phyloP scores from a whole-genome alignment of 2,329 filamentous ascomycete genomes.

The Fusarium hostae region DNA sequence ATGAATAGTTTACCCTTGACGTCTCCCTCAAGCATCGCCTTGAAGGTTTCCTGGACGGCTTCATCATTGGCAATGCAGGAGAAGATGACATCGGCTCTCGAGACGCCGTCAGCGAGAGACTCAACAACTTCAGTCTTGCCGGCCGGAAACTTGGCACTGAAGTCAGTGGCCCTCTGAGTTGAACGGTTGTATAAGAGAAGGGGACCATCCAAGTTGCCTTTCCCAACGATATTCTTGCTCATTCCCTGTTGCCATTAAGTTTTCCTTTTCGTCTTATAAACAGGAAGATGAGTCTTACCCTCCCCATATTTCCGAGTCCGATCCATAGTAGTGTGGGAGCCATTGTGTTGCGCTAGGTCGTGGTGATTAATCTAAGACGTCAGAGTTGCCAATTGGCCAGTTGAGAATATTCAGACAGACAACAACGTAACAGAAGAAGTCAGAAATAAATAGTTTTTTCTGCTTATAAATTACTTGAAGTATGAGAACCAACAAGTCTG shows the following conservation, averaged over 20 bases:
- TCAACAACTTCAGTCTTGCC: conserved; percentile 73
- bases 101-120: conserved; percentile 73
- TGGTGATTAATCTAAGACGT: not conserved
- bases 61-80: conserved; percentile 82
- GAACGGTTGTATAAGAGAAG: conserved; percentile 87
- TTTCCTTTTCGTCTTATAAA: not conserved
- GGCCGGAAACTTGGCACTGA: conserved; percentile 68
- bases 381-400: not conserved
- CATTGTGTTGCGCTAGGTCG: conserved; percentile 51
- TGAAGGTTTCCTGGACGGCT: conserved; percentile 73
- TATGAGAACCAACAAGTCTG: not conserved
- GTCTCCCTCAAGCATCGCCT: conserved; percentile 62
- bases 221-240: conserved; percentile 84
- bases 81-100: conserved; percentile 81
- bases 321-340: conserved; percentile 77
- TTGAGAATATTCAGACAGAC: not conserved
- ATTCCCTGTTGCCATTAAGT: conserved; percentile 70
- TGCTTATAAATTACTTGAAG: not conserved
- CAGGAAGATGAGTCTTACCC: conserved; percentile 60
- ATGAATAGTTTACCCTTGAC: conserved; percentile 81
- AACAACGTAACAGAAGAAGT: not conserved
- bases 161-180: conserved; percentile 69
- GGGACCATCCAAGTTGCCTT: conserved; percentile 76
- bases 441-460: not conserved
- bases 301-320: conserved; percentile 89